Base-by-base conservation (phyloP, 768 basidiomycete species). In the Royoungia palumana region DNA sequence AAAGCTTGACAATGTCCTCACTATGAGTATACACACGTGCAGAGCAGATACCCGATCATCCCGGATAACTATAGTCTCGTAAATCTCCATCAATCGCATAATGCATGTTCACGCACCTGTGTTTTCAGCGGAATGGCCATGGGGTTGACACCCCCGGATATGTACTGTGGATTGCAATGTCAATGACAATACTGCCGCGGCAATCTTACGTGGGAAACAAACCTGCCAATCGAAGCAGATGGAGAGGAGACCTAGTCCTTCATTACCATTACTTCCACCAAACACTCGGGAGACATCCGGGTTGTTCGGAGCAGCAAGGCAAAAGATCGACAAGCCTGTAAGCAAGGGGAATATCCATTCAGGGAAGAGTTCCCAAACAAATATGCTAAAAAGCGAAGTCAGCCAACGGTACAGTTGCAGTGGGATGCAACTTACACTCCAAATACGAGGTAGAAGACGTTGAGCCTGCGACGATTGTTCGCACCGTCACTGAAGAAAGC, bases 201-300 rank as follows among this genome's bases (percentile, higher is more conserved):
- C 16, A 20, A 6, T 40, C 36, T n/a, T 6, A 40, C 51, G 51
- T 73, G 59, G 34, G 71, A 30, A 39, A 72, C 5, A 47, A 28
- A 66, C 65, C 66, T 81, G 79, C 82, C 83, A 84, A 55, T 85
- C 82, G 16, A 85, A 66, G 54, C 72, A 80, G 38, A 83, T 58
- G 1, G 82, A 74, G 40, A 85, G 76, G 41, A 78, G 63, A 8
- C 81, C 82, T 34, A 83, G 72, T 9, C 82, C 82, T 63, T 83
- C 81, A 46, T 85, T 82, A 47, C 74, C 82, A 20, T 79, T 77
- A 22, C 75, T 79, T 37, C 82, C 82, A 46, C 82, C 82, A 54
- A 84, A 83, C 24, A 83, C 67, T 21, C 76, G 71, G 0, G 80
- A 77, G 50, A 83, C 70, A 62, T 73, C 71, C 0, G 77, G 59